These are phyloP conservation scores for Pythium aristosporum DNA, from an alignment of 352 stramenopile genomes.

Conservation along the genomic window DNA sequence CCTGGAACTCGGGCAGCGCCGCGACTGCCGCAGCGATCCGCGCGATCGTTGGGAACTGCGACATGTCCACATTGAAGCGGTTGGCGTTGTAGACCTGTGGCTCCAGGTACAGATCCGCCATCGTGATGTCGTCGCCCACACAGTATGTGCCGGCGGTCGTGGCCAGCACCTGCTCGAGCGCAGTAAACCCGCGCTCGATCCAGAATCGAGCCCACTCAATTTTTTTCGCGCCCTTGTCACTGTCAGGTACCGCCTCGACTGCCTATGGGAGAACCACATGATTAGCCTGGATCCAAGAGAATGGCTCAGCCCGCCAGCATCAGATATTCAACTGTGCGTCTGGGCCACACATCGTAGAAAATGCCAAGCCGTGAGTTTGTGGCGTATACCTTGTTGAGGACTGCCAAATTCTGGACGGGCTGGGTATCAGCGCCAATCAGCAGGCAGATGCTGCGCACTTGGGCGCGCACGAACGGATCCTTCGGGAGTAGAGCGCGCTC, in stretches of 20 bases:
- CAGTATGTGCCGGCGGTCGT: slow-evolving; percentile 65
- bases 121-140: slow-evolving; percentile 75
- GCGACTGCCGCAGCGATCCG: slow-evolving; percentile 69
- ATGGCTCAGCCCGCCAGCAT: not conserved
- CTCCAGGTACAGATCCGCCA: slow-evolving; percentile 90
- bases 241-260: slow-evolving; percentile 37
- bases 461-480: slow-evolving; percentile 62
- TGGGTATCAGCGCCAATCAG: slow-evolving; percentile 92
- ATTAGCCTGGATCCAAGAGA: slow-evolving; percentile 22
- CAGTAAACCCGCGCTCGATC: slow-evolving; percentile 82
- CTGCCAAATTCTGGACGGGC: slow-evolving; percentile 87
- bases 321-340: not conserved
- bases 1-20: slow-evolving; percentile 78
- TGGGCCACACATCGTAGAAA: not conserved
- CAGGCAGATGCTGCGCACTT: slow-evolving; percentile 85
- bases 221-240: slow-evolving; percentile 49
- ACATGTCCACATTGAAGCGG: slow-evolving; percentile 87
- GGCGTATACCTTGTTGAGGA: slow-evolving; percentile 58
- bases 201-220: slow-evolving; percentile 60
- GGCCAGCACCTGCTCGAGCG: slow-evolving; percentile 69
- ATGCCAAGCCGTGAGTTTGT: not conserved
- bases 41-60: slow-evolving; percentile 83
- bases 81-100: slow-evolving; percentile 93
- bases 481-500: slow-evolving; percentile 67
- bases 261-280: not conserved